Conservation (phyloP, 371 early-diverging fungal genomes). For the Blastocladiella emersonii region DNA sequence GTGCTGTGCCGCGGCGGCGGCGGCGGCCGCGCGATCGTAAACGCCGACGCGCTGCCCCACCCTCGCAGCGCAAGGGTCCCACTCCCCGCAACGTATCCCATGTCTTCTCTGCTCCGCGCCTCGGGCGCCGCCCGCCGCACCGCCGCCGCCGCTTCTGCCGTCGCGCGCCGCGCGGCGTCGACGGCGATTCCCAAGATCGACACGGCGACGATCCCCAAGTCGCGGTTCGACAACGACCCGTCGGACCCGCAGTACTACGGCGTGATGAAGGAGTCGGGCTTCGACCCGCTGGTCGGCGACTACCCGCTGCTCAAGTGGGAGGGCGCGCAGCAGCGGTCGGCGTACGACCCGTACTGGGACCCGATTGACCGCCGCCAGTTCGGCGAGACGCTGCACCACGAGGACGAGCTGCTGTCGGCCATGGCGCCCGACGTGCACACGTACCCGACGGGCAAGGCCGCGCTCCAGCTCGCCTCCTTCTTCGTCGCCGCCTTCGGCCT, state of each 20-base stretch:
- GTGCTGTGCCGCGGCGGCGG: too few species aligned
- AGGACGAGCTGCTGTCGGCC: constrained; percentile 6
- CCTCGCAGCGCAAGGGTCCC: too few species aligned
- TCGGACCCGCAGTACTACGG: constrained; percentile 5
- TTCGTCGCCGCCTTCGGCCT: background rate
- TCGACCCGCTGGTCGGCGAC: constrained; percentile 2
- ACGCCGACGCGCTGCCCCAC: too few species aligned
- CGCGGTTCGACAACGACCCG: background rate
- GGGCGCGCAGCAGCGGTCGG: background rate
- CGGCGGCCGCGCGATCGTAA: too few species aligned
- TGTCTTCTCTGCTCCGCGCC: too few species aligned
- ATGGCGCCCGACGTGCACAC: constrained; percentile 1
- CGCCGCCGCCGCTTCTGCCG: too few species aligned
- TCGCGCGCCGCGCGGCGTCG: background rate
- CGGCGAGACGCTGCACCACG: constrained; percentile 6
- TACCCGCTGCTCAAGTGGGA: constrained; percentile 7
- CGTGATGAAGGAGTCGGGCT: background rate
- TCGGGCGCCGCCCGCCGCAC: too few species aligned
- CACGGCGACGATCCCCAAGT: background rate
- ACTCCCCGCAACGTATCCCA: too few species aligned
- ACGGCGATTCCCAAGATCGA: background rate
- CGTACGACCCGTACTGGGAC: constrained; percentile 4
- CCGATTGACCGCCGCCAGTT: constrained; percentile 5
- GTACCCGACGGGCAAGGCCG: background rate
- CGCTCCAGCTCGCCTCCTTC: background rate